Percentiles rank a stretch among this genome's conserved stretches.
Conservation (phyloP, 2,329 filamentous ascomycete genomes). For the Sphaerulina populicola region DNA sequence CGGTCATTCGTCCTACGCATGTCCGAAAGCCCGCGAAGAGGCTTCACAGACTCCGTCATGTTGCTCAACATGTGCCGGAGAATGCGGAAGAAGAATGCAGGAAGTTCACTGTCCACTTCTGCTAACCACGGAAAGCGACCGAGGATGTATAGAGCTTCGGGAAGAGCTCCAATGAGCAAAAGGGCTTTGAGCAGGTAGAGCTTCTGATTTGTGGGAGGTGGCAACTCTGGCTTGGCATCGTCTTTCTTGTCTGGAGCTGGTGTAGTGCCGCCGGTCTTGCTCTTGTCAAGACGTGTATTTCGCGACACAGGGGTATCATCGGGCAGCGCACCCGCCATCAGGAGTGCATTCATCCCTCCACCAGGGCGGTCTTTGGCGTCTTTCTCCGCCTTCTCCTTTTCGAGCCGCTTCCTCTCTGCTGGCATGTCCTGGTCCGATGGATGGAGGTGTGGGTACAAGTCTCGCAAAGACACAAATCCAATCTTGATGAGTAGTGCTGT, state of each 20-base stretch:
- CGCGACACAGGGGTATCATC: slow-evolving; percentile 61
- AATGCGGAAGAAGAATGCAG: slow-evolving; percentile 75
- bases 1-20: slow-evolving; percentile 44
- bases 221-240: slow-evolving; percentile 46
- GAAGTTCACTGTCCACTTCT: slow-evolving; percentile 72
- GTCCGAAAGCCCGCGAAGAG: slow-evolving; percentile 37
- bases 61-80: slow-evolving; percentile 73
- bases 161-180: slow-evolving; percentile 81
- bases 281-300: slow-evolving; percentile 42
- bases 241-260: slow-evolving; percentile 38
- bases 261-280: slow-evolving; percentile 33
- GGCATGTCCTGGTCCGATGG: slow-evolving; percentile 79
- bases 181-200: slow-evolving; percentile 74
- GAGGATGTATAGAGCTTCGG: slow-evolving; percentile 84
- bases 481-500: slow-evolving; percentile 91
- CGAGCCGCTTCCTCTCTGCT: slow-evolving; percentile 57
- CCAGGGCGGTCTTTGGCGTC: slow-evolving; percentile 64
- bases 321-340: slow-evolving; percentile 74
- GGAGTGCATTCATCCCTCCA: slow-evolving; percentile 67
- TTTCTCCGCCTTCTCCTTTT: slow-evolving; percentile 69
- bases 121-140: slow-evolving; percentile 89
- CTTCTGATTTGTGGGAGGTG: slow-evolving; percentile 81
- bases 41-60: slow-evolving; percentile 52
- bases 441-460: slow-evolving; percentile 87
- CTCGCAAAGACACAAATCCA: slow-evolving; percentile 85